These are phyloP conservation scores for Echium plantagineum DNA, from an alignment of 257 asterid species.

Conservation along the genomic window DNA sequence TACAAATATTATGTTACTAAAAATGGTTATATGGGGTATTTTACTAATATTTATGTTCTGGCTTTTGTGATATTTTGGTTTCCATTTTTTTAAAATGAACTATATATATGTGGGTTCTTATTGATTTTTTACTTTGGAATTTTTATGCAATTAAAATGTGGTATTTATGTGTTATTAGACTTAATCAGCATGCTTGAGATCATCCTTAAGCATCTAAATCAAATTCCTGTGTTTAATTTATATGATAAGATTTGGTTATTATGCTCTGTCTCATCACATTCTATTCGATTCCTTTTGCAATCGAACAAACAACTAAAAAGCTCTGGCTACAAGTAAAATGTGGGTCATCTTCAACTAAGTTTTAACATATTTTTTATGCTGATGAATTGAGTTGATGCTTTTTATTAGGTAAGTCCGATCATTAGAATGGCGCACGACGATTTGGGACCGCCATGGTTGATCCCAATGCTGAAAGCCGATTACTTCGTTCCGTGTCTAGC, in stretches of 20 bases:
- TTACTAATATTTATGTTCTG: background rate
- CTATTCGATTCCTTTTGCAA: background rate
- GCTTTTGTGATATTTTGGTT: background rate
- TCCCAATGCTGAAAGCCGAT: conserved; percentile 40
- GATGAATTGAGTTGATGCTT: too few relatives aligned
- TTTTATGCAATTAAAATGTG: background rate
- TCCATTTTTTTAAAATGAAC: background rate
- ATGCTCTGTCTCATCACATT: background rate
- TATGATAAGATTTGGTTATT: background rate
- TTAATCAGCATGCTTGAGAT: too few relatives aligned
- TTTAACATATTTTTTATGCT: background rate
- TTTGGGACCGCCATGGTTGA: conserved; percentile 49
- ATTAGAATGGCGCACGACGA: conserved; percentile 4
- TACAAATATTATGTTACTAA: too few relatives aligned
- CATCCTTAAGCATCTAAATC: background rate
- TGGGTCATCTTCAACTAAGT: background rate
- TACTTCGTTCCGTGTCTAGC: conserved; percentile 39
- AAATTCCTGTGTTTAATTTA: too few relatives aligned
- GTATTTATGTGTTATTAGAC: background rate
- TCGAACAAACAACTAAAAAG: too few relatives aligned
- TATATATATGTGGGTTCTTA: background rate
- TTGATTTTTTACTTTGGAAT: background rate
- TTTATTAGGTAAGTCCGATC: conserved; percentile 1
- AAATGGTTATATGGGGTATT: too few relatives aligned
- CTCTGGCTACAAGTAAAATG: background rate